These are phyloP conservation scores for Boletus subparvulus DNA, from an alignment of 768 basidiomycete genomes.

Conservation along the genomic window DNA sequence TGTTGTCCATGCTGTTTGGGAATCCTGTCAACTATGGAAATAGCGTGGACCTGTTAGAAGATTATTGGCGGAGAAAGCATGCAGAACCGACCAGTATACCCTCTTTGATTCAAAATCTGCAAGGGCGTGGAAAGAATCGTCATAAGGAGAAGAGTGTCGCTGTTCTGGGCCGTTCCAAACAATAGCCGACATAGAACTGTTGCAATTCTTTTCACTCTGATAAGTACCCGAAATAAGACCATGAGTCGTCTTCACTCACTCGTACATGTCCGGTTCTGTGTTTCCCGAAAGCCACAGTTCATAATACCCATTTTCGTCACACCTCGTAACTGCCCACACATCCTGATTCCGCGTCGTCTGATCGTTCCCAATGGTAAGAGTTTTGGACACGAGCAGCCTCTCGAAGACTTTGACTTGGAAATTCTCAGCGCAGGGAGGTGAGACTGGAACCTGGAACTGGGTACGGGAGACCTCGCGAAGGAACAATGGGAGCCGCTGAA, in stretches of 20 bases:
- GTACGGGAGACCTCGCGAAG: slow-evolving; percentile 70
- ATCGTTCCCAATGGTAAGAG: slow-evolving; percentile 49
- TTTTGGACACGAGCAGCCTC: slow-evolving; percentile 59
- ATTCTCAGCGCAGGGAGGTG: slow-evolving; percentile 56
- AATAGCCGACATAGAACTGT: slow-evolving; percentile 74
- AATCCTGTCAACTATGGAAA: slow-evolving; percentile 28
- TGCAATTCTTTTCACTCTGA: slow-evolving; percentile 56
- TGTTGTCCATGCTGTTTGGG: not conserved
- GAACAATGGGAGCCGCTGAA: slow-evolving; percentile 69
- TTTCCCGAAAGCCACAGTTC: slow-evolving; percentile 71
- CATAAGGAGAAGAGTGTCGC: slow-evolving; percentile 54
- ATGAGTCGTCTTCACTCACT: slow-evolving; percentile 50
- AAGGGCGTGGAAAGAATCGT: slow-evolving; percentile 85
- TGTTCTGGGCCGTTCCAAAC: slow-evolving; percentile 71
- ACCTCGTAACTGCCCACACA: slow-evolving; percentile 63
- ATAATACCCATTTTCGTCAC: slow-evolving; percentile 47
- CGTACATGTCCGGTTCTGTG: slow-evolving; percentile 80
- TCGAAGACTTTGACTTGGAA: slow-evolving; percentile 65
- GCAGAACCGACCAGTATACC: not conserved
- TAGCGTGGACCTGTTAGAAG: slow-evolving; percentile 33
- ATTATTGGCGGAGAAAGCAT: not conserved
- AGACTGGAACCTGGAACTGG: slow-evolving; percentile 51
- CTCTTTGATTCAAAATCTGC: slow-evolving; percentile 13
- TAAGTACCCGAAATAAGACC: not conserved
- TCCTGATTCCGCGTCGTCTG: slow-evolving; percentile 54